Evolutionary conservation across 192 early-diverging fungal species (phyloP).

Genomic region (Powellomyces hirtus): DNA sequence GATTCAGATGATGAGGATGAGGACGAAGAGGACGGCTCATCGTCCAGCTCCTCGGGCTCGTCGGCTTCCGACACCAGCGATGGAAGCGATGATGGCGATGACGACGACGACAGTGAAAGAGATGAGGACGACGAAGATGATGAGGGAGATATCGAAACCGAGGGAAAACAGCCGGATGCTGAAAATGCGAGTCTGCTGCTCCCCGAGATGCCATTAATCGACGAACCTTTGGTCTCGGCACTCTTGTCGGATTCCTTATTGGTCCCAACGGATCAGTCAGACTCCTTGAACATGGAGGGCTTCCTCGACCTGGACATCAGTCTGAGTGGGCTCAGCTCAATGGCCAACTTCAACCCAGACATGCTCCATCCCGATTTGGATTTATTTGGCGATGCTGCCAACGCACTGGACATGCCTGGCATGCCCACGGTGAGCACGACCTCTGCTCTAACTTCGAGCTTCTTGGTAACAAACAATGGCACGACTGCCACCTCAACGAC

Average conservation of each 20-base stretch:
- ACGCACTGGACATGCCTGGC: not conserved
- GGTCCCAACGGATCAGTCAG: not conserved
- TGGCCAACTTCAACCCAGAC: not conserved
- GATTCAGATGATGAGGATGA: conserved; percentile 32
- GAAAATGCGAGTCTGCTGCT: not conserved
- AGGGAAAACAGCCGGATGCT: not conserved
- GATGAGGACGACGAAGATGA: not conserved
- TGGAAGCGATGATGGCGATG: not conserved
- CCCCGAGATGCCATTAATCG: not conserved
- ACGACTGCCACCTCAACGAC: not conserved
- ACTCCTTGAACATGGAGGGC: not conserved
- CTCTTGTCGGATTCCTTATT: not conserved
- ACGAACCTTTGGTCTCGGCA: not conserved
- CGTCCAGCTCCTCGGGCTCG: not conserved
- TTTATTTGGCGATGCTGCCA: conserved; percentile 6
- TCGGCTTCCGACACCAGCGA: not conserved
- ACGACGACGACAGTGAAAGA: not conserved
- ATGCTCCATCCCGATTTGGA: conserved; percentile 4
- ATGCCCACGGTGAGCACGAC: not conserved
- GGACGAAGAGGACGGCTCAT: conserved; percentile 18
- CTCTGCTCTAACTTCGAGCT: not conserved
- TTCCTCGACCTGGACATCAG: conserved; percentile 12
- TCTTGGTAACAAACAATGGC: too few species aligned
- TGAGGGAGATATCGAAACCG: not conserved
- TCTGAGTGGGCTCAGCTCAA: not conserved